These are phyloP conservation scores for Paraglomus brasilianum DNA, from an alignment of 192 early-diverging fungal genomes.

Conservation along the genomic window DNA sequence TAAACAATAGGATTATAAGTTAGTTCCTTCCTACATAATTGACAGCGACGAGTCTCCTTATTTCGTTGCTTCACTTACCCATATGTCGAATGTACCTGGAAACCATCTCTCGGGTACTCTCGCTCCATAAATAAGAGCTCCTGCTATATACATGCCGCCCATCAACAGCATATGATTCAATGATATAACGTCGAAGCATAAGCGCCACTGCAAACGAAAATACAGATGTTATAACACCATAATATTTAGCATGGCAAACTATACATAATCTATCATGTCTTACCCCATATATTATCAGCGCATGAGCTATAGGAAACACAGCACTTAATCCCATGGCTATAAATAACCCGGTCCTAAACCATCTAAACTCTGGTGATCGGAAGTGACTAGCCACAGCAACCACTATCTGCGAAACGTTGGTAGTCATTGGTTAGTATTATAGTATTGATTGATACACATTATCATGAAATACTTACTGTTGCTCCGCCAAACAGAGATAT, in stretches of 20 bases:
- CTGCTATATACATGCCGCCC: conserved; percentile 76
- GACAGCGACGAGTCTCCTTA: background rate
- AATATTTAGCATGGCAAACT: conserved; percentile 20
- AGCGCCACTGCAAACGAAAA: conserved; percentile 21
- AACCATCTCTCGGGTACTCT: conserved; percentile 82
- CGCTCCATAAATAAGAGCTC: conserved; percentile 80
- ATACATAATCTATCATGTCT: conserved; percentile 10
- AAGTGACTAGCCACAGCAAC: conserved; percentile 65
- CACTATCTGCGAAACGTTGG: conserved; percentile 37
- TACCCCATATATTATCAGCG: conserved; percentile 65
- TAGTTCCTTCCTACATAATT: background rate
- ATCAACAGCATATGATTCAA: conserved; percentile 65
- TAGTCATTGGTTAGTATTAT: background rate
- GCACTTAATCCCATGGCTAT: conserved; percentile 75
- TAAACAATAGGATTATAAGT: background rate
- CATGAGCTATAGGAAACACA: conserved; percentile 72
- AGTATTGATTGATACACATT: background rate
- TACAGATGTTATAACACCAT: background rate
- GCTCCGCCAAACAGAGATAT: conserved; percentile 63
- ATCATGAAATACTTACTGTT: conserved; percentile 45
- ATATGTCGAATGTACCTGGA: conserved; percentile 82
- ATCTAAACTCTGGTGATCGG: conserved; percentile 71
- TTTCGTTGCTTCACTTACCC: conserved; percentile 47
- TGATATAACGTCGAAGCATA: conserved; percentile 56
- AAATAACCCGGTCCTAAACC: conserved; percentile 77